phyloP scores from a whole-genome alignment of 805 yeast species.

The Yamadazyma olivae region DNA sequence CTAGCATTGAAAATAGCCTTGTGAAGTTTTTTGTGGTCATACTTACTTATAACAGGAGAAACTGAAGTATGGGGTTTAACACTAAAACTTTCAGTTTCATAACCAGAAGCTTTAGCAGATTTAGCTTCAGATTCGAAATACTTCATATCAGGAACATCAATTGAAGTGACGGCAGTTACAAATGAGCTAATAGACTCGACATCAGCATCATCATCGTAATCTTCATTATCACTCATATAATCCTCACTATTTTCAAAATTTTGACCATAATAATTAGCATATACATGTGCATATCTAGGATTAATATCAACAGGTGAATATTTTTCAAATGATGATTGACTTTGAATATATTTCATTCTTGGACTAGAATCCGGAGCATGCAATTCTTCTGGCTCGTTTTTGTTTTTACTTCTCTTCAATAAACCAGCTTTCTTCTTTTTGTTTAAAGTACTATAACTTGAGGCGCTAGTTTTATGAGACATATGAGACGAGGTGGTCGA shows the following conservation, averaged over 20 bases:
- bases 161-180: slow-evolving; percentile 27
- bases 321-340: slow-evolving; percentile 22
- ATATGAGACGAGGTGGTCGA: slow-evolving; percentile 22
- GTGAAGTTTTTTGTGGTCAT: slow-evolving; percentile 51
- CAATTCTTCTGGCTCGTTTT: slow-evolving; percentile 6
- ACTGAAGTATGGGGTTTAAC: slow-evolving; percentile 30
- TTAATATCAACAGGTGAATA: slow-evolving; percentile 19
- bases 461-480: slow-evolving; percentile 25
- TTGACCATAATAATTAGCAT: slow-evolving; percentile 17
- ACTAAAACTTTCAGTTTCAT: slow-evolving; percentile 9
- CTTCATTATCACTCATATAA: slow-evolving; percentile 17
- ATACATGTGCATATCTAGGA: slow-evolving; percentile 22
- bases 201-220: slow-evolving; percentile 14
- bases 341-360: slow-evolving; percentile 26
- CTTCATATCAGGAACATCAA: slow-evolving; percentile 15
- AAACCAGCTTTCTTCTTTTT: slow-evolving; percentile 28
- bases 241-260: slow-evolving; percentile 18
- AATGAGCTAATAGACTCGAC: slow-evolving; percentile 28
- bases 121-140: slow-evolving; percentile 5
- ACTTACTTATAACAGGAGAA: slow-evolving; percentile 47
- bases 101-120: slow-evolving; percentile 1
- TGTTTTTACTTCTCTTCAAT: slow-evolving; percentile 7
- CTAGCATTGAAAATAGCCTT: slow-evolving; percentile 37
- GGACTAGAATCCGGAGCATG: slow-evolving; percentile 19
- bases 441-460: slow-evolving; percentile 13